Evolutionary conservation across 2,329 filamentous ascomycete species (phyloP).

Genomic region (Fusarium sp.): DNA sequence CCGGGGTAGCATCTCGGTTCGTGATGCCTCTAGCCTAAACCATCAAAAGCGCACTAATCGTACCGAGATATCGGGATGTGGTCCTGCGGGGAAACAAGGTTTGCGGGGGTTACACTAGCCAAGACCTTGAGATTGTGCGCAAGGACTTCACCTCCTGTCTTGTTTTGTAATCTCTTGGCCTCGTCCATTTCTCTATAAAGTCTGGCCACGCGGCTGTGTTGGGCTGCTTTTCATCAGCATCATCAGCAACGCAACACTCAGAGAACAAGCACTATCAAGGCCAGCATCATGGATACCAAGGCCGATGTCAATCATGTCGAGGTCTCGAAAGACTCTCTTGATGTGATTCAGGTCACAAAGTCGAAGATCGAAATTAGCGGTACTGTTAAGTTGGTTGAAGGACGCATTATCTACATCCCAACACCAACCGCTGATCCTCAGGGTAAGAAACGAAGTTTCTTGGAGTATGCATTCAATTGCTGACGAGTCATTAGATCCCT

Average conservation of each 20-base stretch:
- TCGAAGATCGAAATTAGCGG: slow-evolving; percentile 39
- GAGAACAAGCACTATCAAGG: not conserved
- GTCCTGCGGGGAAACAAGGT: slow-evolving; percentile 32
- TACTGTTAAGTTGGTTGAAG: slow-evolving; percentile 38
- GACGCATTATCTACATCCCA: slow-evolving; percentile 34
- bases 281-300: slow-evolving; percentile 35
- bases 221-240: not conserved
- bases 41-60: not conserved
- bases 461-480: not conserved
- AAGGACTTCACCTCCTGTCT: not conserved
- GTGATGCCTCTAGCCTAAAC: slow-evolving; percentile 24
- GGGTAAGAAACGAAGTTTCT: not conserved
- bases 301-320: slow-evolving; percentile 37
- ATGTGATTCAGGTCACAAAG: slow-evolving; percentile 32
- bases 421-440: slow-evolving; percentile 39
- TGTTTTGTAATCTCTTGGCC: slow-evolving; percentile 13
- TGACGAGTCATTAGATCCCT: slow-evolving; percentile 26
- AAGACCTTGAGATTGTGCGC: slow-evolving; percentile 13
- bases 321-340: slow-evolving; percentile 33
- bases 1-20: slow-evolving; percentile 31
- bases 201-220: not conserved
- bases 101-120: slow-evolving; percentile 24
- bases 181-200: slow-evolving; percentile 24
- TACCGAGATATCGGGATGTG: slow-evolving; percentile 37
- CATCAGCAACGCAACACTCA: slow-evolving; percentile 13